A percentile compares a stretch with the other conserved stretches of the same genome.
These are phyloP conservation scores for Aspergillus intermedius DNA, from an alignment of 2,329 filamentous ascomycete genomes.

Conservation along the genomic window DNA sequence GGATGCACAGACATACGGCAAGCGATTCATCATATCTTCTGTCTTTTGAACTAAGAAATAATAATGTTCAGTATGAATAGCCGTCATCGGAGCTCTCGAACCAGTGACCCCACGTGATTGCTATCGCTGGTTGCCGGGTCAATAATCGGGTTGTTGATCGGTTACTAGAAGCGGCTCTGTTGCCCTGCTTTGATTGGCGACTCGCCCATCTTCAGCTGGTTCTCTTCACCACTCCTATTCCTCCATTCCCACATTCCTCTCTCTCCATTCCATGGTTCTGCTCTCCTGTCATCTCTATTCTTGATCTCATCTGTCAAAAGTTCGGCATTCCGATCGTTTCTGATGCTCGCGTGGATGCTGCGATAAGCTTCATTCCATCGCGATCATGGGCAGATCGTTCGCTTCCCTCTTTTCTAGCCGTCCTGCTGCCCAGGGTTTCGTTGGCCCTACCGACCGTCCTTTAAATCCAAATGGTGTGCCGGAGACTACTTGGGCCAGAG, in stretches of 20 bases:
- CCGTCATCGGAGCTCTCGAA: background rate
- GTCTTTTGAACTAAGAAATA: too few species aligned
- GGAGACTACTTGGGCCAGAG: slow-evolving; percentile 64
- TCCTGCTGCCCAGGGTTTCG: slow-evolving; percentile 48
- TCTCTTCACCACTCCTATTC: background rate
- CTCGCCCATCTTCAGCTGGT: too few species aligned
- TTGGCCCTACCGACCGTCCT: slow-evolving; percentile 44
- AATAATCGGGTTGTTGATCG: slow-evolving; percentile 14
- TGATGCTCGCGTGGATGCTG: slow-evolving; percentile 28
- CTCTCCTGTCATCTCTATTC: slow-evolving; percentile 3
- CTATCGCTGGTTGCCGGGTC: slow-evolving; percentile 11
- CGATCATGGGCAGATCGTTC: slow-evolving; percentile 46
- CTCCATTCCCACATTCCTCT: slow-evolving; percentile 1
- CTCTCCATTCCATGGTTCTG: slow-evolving; percentile 10
- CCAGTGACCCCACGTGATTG: background rate
- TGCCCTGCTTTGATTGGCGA: too few species aligned
- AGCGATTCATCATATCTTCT: slow-evolving; percentile 6
- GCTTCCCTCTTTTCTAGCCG: slow-evolving; percentile 70
- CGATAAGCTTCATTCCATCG: slow-evolving; percentile 18
- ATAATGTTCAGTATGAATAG: background rate
- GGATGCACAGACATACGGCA: slow-evolving; percentile 22
- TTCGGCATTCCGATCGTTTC: slow-evolving; percentile 18
- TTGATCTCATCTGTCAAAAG: slow-evolving; percentile 6
- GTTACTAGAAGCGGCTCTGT: background rate
- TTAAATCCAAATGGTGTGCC: slow-evolving; percentile 87